phyloP scores from a whole-genome alignment of 768 basidiomycete species.

The Neoboletus magnificus region DNA sequence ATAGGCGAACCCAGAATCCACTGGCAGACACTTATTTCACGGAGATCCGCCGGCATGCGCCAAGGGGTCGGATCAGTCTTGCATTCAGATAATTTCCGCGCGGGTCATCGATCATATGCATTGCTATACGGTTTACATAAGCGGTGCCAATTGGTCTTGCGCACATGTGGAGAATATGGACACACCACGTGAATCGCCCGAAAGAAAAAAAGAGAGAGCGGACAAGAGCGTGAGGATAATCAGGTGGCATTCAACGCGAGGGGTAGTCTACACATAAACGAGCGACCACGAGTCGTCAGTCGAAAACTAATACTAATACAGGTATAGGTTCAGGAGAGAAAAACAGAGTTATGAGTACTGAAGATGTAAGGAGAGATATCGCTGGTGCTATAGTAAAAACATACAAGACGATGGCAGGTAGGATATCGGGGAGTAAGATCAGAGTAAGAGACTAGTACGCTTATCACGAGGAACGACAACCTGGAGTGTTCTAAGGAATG shows the following conservation, averaged over 20 bases:
- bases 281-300: neutral
- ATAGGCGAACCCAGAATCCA: no score
- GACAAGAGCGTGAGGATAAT: neutral
- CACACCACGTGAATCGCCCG: no score
- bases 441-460: neutral
- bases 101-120: no score
- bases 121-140: no score
- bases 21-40: no score
- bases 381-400: conserved; percentile 14
- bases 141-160: no score
- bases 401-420: neutral
- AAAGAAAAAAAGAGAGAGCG: neutral
- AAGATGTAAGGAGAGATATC: neutral
- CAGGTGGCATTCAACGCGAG: neutral
- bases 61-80: no score
- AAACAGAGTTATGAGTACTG: neutral
- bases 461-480: neutral
- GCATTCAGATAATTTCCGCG: no score
- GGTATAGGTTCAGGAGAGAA: neutral
- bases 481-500: conserved; percentile 1
- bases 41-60: no score
- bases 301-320: conserved; percentile 10
- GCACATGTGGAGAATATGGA: neutral
- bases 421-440: conserved; percentile 15
- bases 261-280: neutral